Base-by-base conservation (phyloP, 2,329 filamentous ascomycete species). In the Fusarium protoensiforme region DNA sequence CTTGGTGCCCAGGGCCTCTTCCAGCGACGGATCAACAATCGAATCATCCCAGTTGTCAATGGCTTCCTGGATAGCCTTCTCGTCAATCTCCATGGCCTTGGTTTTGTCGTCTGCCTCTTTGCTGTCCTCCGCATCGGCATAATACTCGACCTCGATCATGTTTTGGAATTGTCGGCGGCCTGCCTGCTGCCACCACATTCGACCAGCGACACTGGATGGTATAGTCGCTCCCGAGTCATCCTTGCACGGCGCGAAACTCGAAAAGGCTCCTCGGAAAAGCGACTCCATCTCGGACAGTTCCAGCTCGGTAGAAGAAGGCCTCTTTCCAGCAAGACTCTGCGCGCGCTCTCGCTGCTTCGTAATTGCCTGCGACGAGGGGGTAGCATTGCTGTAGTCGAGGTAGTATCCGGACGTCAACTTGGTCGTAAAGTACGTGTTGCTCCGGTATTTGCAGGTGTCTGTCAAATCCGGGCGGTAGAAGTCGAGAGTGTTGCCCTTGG, bases 181-280 rank as follows among this genome's bases (percentile, higher is more conserved):
- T 60, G 89, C 84, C 69, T 90, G 90, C 78, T 94, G 91, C 92
- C 93, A 96, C 92, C 93, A 95, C 57, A 95, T 83, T 76, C 90
- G 89, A 61, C 91, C 90, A 67, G 93, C 89, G 58, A 90, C 87
- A 36, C 90, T 89, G 2, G 91, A 90, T 0, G 93, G 90, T 4
- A 94, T 85, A 65, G 95, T 86, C 7, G 93, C 92, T 14, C 88
- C 89, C 4, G 92, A 88, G 78, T 95, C 91, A 80, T 96, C 93
- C 75, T 90, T 92, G 60, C 89, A 91, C 0, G 93, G 93, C 7
- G 93, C 93, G 80, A 95, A 96, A 77, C 92, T 93, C 1, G 92
- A 94, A 80, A 95, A 96, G 2, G 92, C 93, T 63, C 92, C 90
- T 33, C 92, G 88, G 78, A 95, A 96, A 11, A 95, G 84, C 0